Base-by-base conservation (phyloP, 2,329 filamentous ascomycete genomes). In the Aspergillus sp. region DNA sequence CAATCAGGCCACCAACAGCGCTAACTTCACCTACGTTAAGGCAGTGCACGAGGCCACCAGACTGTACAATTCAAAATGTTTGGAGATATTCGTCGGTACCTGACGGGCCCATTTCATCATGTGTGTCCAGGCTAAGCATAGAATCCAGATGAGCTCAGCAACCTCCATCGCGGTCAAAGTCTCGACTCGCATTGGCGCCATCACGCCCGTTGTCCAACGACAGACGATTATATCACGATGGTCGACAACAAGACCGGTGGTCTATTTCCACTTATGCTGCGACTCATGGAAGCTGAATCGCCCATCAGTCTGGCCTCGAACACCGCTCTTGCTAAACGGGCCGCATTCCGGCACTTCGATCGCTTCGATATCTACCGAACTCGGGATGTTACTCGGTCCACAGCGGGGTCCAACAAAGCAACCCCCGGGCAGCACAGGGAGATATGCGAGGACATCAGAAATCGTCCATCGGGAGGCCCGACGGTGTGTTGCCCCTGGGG, bases 11-110 rank as follows among this genome's bases (percentile, higher is more conserved):
- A 19, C 3, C 19, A 6, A 65, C 66, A 73, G 70, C n/a, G 78
- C 76, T 7, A 80, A 78, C 58, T 77, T 73, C 56, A 65, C 74
- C 12, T 77, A 76, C 52, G 74, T 80, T 45, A 61, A 73, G 14
- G 72, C 73, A 8, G 62, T 74, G 50, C 63, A 70, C 31, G 70
- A 75, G 39, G 61, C 74, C 3, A 61, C 68, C 9, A 62, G 70
- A 19, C 65, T 77, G 1, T 61, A 63, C 1, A 71, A 69, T 43
- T 65, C 66, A 6, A 57, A 66, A 37, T 73, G 71, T 12, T 70
- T 73, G 35, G 62, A 68, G 14, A 72, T 77, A 11, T 75, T 73
- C 59, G 64, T 69, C 7, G 25, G 44, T 47, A 47, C 15, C 6
- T 14, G 11, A n/a, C 6, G 7, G 31, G 11, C 31, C 31, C 31